These are phyloP conservation scores for Diophrys appendiculata DNA, from an alignment of 73 alveolate genomes.

Conservation along the genomic window DNA sequence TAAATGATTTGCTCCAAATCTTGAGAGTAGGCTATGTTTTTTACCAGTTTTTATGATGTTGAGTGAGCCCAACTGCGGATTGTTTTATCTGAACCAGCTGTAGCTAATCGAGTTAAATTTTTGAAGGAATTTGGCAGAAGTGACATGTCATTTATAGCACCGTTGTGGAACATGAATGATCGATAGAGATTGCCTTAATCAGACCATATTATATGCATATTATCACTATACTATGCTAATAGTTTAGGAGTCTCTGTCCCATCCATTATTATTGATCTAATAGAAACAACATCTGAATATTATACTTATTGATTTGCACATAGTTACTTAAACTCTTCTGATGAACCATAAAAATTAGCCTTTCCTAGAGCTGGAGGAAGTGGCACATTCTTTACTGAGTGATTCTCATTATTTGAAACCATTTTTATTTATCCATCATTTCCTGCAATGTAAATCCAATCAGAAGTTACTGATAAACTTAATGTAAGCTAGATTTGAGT, in stretches of 20 bases:
- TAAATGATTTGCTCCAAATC: conserved; percentile 3
- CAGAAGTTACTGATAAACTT: neutral
- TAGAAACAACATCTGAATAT: neutral
- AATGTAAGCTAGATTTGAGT: neutral
- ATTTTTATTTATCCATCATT: neutral
- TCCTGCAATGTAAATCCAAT: neutral
- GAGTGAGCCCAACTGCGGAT: neutral
- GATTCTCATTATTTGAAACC: neutral
- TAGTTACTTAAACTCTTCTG: neutral
- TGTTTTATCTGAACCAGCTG: conserved; percentile 1
- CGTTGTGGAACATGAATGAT: conserved; percentile 3
- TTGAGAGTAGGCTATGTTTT: neutral
- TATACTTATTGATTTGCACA: neutral
- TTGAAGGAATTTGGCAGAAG: neutral
- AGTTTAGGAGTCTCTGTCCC: too few species aligned
- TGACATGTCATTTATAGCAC: neutral
- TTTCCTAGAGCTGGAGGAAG: conserved; percentile 10
- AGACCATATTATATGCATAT: neutral
- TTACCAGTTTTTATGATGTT: neutral
- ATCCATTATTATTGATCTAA: neutral
- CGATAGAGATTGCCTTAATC: neutral
- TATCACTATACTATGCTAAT: neutral
- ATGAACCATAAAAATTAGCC: conserved; percentile 4
- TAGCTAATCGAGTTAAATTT: neutral
- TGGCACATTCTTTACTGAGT: neutral